Evolutionary conservation across 2,329 filamentous ascomycete genomes (phyloP), one percentile per base, ranked within the genome.

Genomic region (Zasmidium citrigriseum): DNA sequence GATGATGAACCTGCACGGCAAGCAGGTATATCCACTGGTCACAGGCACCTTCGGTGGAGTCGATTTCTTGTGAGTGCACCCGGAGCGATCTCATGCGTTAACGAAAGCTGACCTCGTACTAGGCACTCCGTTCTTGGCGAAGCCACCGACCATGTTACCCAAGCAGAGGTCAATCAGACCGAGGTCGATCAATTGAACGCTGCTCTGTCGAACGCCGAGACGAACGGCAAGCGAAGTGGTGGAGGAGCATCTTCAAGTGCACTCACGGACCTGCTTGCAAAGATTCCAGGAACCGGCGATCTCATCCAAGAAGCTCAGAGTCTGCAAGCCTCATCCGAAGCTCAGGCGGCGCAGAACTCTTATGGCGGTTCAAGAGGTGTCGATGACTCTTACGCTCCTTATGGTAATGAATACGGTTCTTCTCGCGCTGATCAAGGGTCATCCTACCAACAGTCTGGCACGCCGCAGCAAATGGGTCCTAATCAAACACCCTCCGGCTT

Each of bases 251-350:
- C 70, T 4, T 65, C 67, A 10, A 72, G 72, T 5, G 68, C 70
- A 16, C 70, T 66, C n/a, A 88, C 90, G 51, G 85, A 87, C 24
- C 82, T 95, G 2, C 76, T 97, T 21, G 81, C 83, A 47, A 88
- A 93, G 69, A 82, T 98, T 2, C 93, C 93, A 54, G 84, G 73
- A 4, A 80, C 79, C 34, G 70, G 77, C 20, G 70, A 71, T 22
- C 72, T 83, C 1, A 74, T 78, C 11, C 70, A 77, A 48, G 78
- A 83, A 69, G 81, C 81, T 1, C 68, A 73, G 5, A 63, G 67
- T 18, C 71, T 83, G 1, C 78, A 82, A 66, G 73, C 76, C 5
- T 71, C 75, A 4, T 80, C 81, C 16, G 76, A 82, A 60, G 76
- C 74, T 4, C 78, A 82, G 56, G 78, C 78, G 54, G 74, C 75